Conservation (phyloP, 805 yeast species). For the Pichia exigua region DNA sequence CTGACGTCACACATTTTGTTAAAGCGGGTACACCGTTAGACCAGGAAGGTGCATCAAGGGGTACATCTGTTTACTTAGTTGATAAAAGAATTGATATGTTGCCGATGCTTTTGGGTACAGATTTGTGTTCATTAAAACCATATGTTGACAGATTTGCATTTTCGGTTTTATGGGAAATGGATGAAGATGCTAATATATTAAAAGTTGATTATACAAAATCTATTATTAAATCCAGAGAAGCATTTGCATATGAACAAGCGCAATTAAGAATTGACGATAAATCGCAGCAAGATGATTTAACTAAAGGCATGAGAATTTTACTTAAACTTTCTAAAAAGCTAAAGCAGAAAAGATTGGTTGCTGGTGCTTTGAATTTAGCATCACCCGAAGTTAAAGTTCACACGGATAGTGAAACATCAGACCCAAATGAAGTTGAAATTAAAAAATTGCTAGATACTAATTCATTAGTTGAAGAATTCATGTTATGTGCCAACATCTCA, state of each 20-base stretch:
- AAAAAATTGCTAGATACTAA: slow-evolving; percentile 84
- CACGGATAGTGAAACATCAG: slow-evolving; percentile 94
- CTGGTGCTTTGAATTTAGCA: slow-evolving; percentile 94
- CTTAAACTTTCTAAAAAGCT: slow-evolving; percentile 73
- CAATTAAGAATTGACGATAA: slow-evolving; percentile 83
- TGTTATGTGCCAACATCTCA: slow-evolving; percentile 93
- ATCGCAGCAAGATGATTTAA: slow-evolving; percentile 70
- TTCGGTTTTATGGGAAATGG: slow-evolving; percentile 93
- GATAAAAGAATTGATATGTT: slow-evolving; percentile 99
- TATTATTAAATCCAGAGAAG: slow-evolving; percentile 83
- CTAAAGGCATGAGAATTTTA: slow-evolving; percentile 81
- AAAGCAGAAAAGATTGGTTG: slow-evolving; percentile 78
- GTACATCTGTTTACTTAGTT: slow-evolving; percentile 93
- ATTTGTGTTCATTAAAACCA: slow-evolving; percentile 89
- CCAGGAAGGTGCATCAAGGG: slow-evolving; percentile 93
- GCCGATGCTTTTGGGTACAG: slow-evolving; percentile 91
- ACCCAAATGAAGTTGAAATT: slow-evolving; percentile 91
- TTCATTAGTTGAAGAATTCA: slow-evolving; percentile 95
- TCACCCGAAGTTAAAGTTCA: slow-evolving; percentile 98
- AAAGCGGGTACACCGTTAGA: slow-evolving; percentile 88
- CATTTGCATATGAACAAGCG: slow-evolving; percentile 91
- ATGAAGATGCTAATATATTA: slow-evolving; percentile 76
- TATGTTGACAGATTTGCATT: slow-evolving; percentile 94
- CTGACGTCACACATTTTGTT: slow-evolving; percentile 97
- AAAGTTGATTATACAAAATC: slow-evolving; percentile 77